Evolutionary conservation across 495 filamentous ascomycete species (phyloP), one percentile per base, ranked within the genome.

Genomic region (Penicillium coffeae): DNA sequence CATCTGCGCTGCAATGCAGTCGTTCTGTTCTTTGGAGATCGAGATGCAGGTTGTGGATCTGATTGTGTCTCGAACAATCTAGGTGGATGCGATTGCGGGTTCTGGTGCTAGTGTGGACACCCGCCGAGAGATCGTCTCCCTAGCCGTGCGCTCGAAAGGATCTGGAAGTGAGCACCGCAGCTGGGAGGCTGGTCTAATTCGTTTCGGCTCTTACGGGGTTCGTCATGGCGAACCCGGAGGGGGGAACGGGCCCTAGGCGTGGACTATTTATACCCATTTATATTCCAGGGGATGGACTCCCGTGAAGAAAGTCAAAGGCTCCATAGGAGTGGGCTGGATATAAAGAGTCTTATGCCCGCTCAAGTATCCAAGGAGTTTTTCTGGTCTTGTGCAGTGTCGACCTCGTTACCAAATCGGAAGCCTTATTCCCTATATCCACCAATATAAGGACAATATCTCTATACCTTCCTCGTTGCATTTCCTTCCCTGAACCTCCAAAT

Each of bases 121-220:
- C 25, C 20, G 9, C 40, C 42, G 54, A 48, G 44, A 59, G 41
- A 59, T 52, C 52, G 51, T 52, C 38, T 25, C 14, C 42, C 32
- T n/a, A 47, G 35, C 18, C 45, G 34, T 22, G 42, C 38, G 36
- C 41, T 21, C 44, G 39, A 46, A 42, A 46, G 45, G 30, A 46
- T 42, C 34, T 18, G 38, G 19, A 21, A 14, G 32, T 19, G 16
- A 42, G 30, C 13, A 42, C 37, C 46, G 50, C 50, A 38, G 34
- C 39, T 40, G 21, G 12, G 53, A 38, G 49, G 20, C 32, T 41
- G 36, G 37, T 52, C 45, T 54, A n/a, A 53, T 56, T 56, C 38
- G 52, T 48, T 45, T 16, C 30, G 22, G 32, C 3, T 16, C 13
- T 30, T 38, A 15, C 37, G 15, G 38, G 48, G 19, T 38, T 22